These are phyloP conservation scores for Bjerkandera adusta DNA, from an alignment of 1,284 basidiomycete genomes.

Conservation along the genomic window DNA sequence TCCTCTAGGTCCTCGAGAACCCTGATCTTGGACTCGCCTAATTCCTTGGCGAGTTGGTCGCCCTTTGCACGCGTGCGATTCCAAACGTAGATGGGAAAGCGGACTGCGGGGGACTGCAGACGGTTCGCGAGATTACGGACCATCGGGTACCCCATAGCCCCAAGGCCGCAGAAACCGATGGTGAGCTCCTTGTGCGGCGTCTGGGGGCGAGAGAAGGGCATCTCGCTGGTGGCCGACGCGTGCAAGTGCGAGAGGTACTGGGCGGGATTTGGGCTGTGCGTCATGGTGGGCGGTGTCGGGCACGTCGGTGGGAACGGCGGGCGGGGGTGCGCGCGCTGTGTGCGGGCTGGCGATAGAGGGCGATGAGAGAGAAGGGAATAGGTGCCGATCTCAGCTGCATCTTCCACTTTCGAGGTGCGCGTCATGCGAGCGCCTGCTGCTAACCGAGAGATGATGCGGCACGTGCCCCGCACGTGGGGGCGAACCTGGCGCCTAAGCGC, in stretches of 20 bases:
- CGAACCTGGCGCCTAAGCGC: slow-evolving; percentile 10
- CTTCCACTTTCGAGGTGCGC: slow-evolving; percentile 12
- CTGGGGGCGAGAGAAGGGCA: slow-evolving; percentile 61
- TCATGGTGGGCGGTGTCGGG: neutral
- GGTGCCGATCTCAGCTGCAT: slow-evolving; percentile 8
- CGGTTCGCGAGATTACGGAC: slow-evolving; percentile 70
- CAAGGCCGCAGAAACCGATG: slow-evolving; percentile 66
- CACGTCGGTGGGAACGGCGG: neutral
- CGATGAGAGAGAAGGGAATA: slow-evolving; percentile 5
- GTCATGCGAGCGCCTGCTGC: slow-evolving; percentile 12
- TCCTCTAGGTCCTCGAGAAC: slow-evolving; percentile 57
- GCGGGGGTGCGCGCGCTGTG: neutral
- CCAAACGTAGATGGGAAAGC: slow-evolving; percentile 57
- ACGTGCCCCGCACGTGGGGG: slow-evolving; percentile 3
- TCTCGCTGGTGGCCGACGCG: neutral
- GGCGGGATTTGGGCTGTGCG: slow-evolving; percentile 3
- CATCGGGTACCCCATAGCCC: slow-evolving; percentile 74
- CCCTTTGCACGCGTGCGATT: slow-evolving; percentile 65
- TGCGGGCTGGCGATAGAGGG: neutral
- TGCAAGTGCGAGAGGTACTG: slow-evolving; percentile 3
- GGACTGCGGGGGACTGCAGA: slow-evolving; percentile 34
- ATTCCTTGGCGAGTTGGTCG: slow-evolving; percentile 51
- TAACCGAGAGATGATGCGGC: no score
- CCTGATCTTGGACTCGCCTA: slow-evolving; percentile 49
- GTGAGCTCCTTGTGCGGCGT: slow-evolving; percentile 42